Evolutionary conservation across 2,329 filamentous ascomycete species (phyloP), one percentile per base, ranked within the genome.

Genomic region (Rhinocladiella mackenziei): DNA sequence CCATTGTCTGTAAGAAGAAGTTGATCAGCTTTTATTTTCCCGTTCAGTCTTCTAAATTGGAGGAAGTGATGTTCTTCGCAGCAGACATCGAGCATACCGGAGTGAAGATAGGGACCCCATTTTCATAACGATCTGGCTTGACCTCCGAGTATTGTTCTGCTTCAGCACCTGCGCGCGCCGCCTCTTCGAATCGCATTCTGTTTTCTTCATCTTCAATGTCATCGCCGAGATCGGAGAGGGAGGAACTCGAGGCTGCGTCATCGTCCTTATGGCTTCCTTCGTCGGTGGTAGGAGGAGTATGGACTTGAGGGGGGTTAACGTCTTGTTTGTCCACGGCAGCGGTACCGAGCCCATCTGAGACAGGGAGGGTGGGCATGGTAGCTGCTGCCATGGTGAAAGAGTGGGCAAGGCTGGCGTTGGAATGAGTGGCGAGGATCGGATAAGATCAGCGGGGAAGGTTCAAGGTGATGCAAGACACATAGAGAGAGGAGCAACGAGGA

Each of bases 101-200:
- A 66, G 83, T 91, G 69, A 98, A 98, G 49, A 98, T 84, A 6
- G 92, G 91, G 25, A 98, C 79, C 45, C 75, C 77, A 41, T 78
- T 89, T 61, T 88, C 94, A 72, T 87, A 96, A 65, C 95, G 83
- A 62, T 89, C 87, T 1, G 91, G 91, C 34, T 82, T 72, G 42
- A 94, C 77, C 41, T 92, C 86, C 56, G 84, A 85, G 57, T 86
- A 82, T 56, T 88, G 83, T 34, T 79, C 76, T 43, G 75, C 71
- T 29, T 73, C 69, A 11, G 60, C 59, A 36, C 55, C 55, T 15
- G 55, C 55, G 38, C 55, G 53, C 15, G 55, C 55, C 19, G 55
- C 55, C 23, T 57, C 55, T 50, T 57, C 55, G 33, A 57, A 57
- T 18, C 55, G 48, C 42, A 55, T 48, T 22, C 55, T 47, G 39